A percentile compares a stretch with the other conserved stretches of the same genome.
Evolutionary conservation across 345 rosid genomes (phyloP).

Genomic region (Turnera subulata): DNA sequence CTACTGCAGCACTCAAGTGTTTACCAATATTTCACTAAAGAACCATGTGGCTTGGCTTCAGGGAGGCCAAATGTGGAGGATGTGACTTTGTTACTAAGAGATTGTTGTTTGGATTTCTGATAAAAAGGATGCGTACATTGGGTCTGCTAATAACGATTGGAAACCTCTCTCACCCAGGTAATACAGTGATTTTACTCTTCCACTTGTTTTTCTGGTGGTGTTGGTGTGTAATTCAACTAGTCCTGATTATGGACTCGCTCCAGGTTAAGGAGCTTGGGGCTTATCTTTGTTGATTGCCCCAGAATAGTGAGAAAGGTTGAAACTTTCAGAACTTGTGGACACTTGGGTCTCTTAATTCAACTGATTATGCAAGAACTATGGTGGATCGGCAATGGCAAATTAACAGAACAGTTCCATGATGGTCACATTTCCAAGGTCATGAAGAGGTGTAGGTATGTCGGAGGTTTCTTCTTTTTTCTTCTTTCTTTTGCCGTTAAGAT

Average conservation of each 20-base stretch:
- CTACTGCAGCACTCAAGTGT: constrained; percentile 73
- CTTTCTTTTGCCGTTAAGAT: background rate
- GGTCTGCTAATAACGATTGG: constrained; percentile 94
- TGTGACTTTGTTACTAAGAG: constrained; percentile 48
- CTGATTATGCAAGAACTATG: constrained; percentile 39
- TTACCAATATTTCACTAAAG: constrained; percentile 62
- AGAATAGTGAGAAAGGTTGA: constrained; percentile 49
- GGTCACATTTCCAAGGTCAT: constrained; percentile 67
- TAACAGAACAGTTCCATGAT: constrained; percentile 78
- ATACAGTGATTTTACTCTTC: background rate
- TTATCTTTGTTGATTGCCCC: constrained; percentile 66
- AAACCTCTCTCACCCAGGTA: constrained; percentile 94
- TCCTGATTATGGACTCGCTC: constrained; percentile 12
- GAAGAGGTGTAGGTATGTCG: constrained; percentile 54
- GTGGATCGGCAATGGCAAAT: constrained; percentile 72
- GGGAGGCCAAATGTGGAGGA: constrained; percentile 70
- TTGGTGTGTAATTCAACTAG: too few species aligned
- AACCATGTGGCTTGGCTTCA: constrained; percentile 59
- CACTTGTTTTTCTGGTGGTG: background rate
- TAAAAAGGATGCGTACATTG: constrained; percentile 63
- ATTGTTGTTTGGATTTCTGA: constrained; percentile 93
- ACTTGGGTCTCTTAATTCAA: constrained; percentile 55
- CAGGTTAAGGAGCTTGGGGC: constrained; percentile 88
- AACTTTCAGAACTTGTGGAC: constrained; percentile 59
- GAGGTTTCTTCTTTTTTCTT: too few species aligned